phyloP scores from a whole-genome alignment of 2,329 filamentous ascomycete genomes.

The Colletotrichum orbiculare region DNA sequence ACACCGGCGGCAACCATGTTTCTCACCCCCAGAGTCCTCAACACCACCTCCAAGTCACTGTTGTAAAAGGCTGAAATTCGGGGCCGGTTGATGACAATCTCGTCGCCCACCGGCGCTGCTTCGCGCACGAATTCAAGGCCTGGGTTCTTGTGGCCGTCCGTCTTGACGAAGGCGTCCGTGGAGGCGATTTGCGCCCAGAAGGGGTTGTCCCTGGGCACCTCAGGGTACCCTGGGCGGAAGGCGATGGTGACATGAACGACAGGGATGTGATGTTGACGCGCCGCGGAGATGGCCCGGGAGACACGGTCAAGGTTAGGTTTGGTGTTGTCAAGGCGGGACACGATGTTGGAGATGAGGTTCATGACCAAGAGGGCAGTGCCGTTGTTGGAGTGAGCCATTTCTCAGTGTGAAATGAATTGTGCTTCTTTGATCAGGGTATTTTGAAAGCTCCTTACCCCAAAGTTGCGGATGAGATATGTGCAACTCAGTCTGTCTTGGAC shows the following conservation, averaged over 20 bases:
- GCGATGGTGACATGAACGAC: constrained; percentile 10
- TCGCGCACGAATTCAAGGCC: constrained; percentile 2
- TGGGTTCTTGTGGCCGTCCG: not conserved
- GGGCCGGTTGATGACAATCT: constrained; percentile 3
- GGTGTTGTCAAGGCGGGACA: not conserved
- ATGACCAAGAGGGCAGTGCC: constrained; percentile 1
- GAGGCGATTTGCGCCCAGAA: constrained; percentile 7
- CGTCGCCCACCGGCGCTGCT: not conserved
- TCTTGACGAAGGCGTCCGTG: constrained; percentile 1
- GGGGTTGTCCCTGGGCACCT: not conserved
- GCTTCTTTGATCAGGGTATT: not conserved
- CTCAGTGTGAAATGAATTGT: not conserved
- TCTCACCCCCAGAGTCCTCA: constrained; percentile 4
- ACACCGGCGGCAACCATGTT: constrained; percentile 8
- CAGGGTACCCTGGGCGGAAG: constrained; percentile 11
- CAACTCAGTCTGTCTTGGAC: too few relatives aligned
- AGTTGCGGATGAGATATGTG: too few relatives aligned
- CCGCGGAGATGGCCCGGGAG: not conserved
- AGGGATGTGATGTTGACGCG: constrained; percentile 1
- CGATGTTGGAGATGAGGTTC: constrained; percentile 6
- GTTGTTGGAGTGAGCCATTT: not conserved
- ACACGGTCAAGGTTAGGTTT: not conserved
- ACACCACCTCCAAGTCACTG: constrained; percentile 15
- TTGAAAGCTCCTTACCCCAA: not conserved
- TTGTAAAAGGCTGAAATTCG: constrained; percentile 6